Evolutionary conservation across 495 filamentous ascomycete species (phyloP).

Genomic region (Xylaria cubensis): DNA sequence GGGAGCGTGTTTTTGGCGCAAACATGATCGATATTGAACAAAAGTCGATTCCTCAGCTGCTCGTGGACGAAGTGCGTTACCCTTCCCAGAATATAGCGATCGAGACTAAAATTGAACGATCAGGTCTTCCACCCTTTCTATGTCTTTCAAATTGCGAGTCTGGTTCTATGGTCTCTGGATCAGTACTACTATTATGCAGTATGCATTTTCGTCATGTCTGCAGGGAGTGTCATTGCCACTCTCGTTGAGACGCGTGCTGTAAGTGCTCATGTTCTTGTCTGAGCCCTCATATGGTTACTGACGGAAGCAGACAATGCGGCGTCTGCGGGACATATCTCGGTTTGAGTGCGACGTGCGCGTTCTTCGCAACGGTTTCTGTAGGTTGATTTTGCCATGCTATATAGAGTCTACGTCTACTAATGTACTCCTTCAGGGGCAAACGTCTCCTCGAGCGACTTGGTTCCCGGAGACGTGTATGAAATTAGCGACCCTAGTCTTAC

Average conservation of each 20-base stretch:
- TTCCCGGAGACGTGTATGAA: slow-evolving; percentile 97
- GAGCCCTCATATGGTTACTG: slow-evolving; percentile 17
- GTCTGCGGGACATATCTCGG: slow-evolving; percentile 87
- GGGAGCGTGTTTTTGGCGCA: slow-evolving; percentile 84
- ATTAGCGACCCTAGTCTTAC: slow-evolving; percentile 92
- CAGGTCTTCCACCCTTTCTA: slow-evolving; percentile 98
- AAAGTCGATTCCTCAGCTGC: slow-evolving; percentile 79
- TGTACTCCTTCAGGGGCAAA: slow-evolving; percentile 69
- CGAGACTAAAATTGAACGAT: slow-evolving; percentile 25
- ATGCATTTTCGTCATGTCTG: slow-evolving; percentile 94
- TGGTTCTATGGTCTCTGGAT: slow-evolving; percentile 93
- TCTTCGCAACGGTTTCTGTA: slow-evolving; percentile 92
- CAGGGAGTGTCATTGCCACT: slow-evolving; percentile 87
- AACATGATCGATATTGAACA: slow-evolving; percentile 92
- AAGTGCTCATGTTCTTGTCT: slow-evolving; percentile 37
- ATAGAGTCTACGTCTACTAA: slow-evolving; percentile 40
- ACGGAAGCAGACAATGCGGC: slow-evolving; percentile 75
- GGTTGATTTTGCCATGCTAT: slow-evolving; percentile 40
- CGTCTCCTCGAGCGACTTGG: slow-evolving; percentile 83
- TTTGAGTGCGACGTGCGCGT: slow-evolving; percentile 97
- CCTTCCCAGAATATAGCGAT: not conserved
- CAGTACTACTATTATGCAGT: slow-evolving; percentile 97
- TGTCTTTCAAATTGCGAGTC: slow-evolving; percentile 94
- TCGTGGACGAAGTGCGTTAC: slow-evolving; percentile 83
- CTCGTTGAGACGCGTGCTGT: slow-evolving; percentile 89